phyloP scores from a whole-genome alignment of 495 filamentous ascomycete genomes.

The Hyaloscypha finlandica region DNA sequence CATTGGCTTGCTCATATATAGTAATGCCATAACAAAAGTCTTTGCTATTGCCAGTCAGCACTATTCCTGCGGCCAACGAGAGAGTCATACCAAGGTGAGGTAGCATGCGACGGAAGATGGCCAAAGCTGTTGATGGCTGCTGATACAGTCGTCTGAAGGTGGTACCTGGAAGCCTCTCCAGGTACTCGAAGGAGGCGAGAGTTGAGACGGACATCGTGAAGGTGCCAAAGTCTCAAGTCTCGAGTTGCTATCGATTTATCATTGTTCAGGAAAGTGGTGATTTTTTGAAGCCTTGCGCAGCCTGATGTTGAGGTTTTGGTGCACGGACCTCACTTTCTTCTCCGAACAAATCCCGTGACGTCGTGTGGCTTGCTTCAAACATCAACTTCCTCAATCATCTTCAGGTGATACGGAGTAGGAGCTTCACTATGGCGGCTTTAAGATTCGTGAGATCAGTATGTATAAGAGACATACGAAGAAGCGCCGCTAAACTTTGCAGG shows the following conservation, averaged over 20 bases:
- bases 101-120: constrained; percentile 96
- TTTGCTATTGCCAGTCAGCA: constrained; percentile 62
- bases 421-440: constrained; percentile 52
- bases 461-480: neutral
- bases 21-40: constrained; percentile 88
- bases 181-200: constrained; percentile 75
- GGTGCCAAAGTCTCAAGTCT: constrained; percentile 31
- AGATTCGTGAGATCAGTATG: constrained; percentile 64
- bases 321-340: constrained; percentile 11
- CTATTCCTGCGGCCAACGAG: neutral
- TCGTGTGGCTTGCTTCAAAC: constrained; percentile 1
- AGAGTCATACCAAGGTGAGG: constrained; percentile 73
- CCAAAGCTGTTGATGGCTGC: constrained; percentile 91
- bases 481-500: constrained; percentile 26
- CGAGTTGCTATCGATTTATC: constrained; percentile 27
- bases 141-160: constrained; percentile 88
- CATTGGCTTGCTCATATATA: constrained; percentile 81
- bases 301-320: constrained; percentile 33
- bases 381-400: constrained; percentile 4
- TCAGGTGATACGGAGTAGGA: neutral
- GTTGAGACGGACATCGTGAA: constrained; percentile 66
- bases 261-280: constrained; percentile 35
- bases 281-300: constrained; percentile 40
- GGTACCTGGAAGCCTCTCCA: constrained; percentile 86
- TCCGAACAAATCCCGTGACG: constrained; percentile 1